phyloP scores from a whole-genome alignment of 208 protist genomes.

The Wallacemonas sp. region DNA sequence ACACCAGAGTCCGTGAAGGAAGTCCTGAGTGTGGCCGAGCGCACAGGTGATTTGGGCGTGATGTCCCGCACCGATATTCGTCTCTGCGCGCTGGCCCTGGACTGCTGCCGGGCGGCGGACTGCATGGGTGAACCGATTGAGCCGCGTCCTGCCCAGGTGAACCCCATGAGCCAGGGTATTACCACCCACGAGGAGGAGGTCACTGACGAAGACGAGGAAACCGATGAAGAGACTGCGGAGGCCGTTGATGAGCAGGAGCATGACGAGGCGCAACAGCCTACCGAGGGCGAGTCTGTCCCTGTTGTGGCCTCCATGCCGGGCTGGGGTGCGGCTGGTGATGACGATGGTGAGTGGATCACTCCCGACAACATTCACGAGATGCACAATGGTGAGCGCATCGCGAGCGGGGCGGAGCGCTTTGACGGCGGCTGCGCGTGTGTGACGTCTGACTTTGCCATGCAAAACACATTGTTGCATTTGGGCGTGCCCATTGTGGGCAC shows the following conservation, averaged over 20 bases:
- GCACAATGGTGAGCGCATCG: conserved; percentile 7
- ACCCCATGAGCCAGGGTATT: conserved; percentile 27
- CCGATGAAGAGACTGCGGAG: conserved; percentile 36
- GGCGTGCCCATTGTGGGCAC: conserved; percentile 86
- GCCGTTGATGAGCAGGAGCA: conserved; percentile 21
- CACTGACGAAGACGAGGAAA: conserved; percentile 22
- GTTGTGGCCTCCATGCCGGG: conserved; percentile 17
- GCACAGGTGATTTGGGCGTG: conserved; percentile 89
- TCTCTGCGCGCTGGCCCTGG: conserved; percentile 81
- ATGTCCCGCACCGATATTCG: conserved; percentile 92
- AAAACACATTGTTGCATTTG: conserved; percentile 93
- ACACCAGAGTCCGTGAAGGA: conserved; percentile 47
- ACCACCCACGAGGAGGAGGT: conserved; percentile 18
- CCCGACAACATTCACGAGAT: conserved; percentile 84
- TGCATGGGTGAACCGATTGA: conserved; percentile 50
- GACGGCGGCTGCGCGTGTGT: conserved; percentile 86
- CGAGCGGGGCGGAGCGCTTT: conserved; percentile 38
- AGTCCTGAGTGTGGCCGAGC: conserved; percentile 73
- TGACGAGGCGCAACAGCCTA: conserved; percentile 21
- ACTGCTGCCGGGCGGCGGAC: conserved; percentile 61
- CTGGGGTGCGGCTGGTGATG: conserved; percentile 24
- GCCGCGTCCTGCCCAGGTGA: conserved; percentile 56
- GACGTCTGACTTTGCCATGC: conserved; percentile 95
- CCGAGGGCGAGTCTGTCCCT: conserved; percentile 32
- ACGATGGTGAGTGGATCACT: conserved; percentile 92